Percentiles rank a stretch among this genome's conserved stretches.
Conservation (phyloP, 768 basidiomycete genomes). For the Pholiota microspora region DNA sequence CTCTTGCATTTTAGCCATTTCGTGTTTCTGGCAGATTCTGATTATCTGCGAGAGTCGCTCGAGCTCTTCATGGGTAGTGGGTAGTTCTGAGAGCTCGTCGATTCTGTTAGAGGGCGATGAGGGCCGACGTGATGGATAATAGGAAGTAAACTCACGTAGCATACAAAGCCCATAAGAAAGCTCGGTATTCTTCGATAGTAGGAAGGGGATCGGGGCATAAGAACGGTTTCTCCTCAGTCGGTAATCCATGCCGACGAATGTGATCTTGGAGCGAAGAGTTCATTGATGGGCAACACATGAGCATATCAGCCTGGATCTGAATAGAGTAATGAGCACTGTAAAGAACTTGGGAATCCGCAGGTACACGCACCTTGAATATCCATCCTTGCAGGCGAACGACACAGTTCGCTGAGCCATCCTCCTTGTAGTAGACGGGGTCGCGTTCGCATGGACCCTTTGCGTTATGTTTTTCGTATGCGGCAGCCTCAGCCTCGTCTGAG, state of each 20-base stretch:
- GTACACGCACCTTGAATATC: constrained; percentile 44
- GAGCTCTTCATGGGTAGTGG: constrained; percentile 35
- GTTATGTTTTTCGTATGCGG: neutral
- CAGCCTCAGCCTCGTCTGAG: constrained; percentile 19
- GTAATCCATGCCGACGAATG: constrained; percentile 10
- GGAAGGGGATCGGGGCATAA: constrained; percentile 33
- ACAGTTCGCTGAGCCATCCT: constrained; percentile 34
- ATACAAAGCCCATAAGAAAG: constrained; percentile 52
- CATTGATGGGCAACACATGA: constrained; percentile 22
- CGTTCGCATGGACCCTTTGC: constrained; percentile 8
- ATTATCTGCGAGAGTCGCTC: constrained; percentile 43
- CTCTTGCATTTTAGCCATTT: constrained; percentile 40
- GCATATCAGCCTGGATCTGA: constrained; percentile 23
- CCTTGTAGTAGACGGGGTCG: constrained; percentile 38
- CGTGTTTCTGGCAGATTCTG: constrained; percentile 47
- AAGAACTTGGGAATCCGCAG: neutral
- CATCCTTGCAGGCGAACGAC: constrained; percentile 42
- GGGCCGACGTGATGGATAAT: neutral
- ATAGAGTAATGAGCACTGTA: neutral
- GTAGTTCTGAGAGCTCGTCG: constrained; percentile 42
- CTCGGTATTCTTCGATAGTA: constrained; percentile 45
- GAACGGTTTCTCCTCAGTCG: constrained; percentile 35
- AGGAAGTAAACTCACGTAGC: constrained; percentile 39
- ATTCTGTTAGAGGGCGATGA: constrained; percentile 27
- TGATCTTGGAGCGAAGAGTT: constrained; percentile 7